Evolutionary conservation across 108 stramenopile genomes (phyloP).

Genomic region (Nannochloropsis salina): DNA sequence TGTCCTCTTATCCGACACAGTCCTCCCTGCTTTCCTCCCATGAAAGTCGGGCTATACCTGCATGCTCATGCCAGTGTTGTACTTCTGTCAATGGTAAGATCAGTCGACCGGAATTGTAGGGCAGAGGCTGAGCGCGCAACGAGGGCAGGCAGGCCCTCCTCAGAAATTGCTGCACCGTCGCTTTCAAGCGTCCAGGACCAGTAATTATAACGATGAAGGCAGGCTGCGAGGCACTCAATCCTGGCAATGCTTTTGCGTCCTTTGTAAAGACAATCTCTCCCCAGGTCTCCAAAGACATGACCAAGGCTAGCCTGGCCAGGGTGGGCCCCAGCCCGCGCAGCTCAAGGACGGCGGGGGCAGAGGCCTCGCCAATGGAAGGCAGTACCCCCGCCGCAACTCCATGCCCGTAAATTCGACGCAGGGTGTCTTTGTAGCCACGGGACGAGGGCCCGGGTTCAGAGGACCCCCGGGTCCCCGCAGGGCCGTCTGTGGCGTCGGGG

Average conservation of each 20-base stretch:
- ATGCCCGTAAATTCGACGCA: background rate
- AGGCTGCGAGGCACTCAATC: too few species aligned
- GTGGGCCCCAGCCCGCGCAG: background rate
- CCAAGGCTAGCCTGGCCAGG: background rate
- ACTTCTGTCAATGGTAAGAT: background rate
- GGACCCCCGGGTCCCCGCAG: too few species aligned
- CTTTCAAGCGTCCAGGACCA: background rate
- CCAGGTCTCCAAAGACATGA: background rate
- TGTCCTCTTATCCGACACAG: background rate
- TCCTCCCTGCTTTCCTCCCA: background rate
- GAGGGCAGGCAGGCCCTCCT: background rate
- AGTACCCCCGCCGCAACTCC: background rate
- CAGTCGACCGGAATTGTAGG: background rate
- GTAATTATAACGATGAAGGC: background rate
- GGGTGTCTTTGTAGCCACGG: background rate
- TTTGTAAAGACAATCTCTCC: background rate
- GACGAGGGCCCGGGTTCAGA: too few species aligned
- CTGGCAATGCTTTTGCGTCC: too few species aligned
- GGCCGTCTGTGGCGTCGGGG: too few species aligned
- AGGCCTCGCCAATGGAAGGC: background rate
- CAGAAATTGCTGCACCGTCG: background rate
- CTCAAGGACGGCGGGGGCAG: background rate
- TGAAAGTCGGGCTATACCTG: background rate
- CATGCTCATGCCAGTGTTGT: background rate
- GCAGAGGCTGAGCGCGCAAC: background rate